These are phyloP conservation scores for Rhizopogon roseolus DNA, from an alignment of 768 basidiomycete genomes.

Conservation along the genomic window DNA sequence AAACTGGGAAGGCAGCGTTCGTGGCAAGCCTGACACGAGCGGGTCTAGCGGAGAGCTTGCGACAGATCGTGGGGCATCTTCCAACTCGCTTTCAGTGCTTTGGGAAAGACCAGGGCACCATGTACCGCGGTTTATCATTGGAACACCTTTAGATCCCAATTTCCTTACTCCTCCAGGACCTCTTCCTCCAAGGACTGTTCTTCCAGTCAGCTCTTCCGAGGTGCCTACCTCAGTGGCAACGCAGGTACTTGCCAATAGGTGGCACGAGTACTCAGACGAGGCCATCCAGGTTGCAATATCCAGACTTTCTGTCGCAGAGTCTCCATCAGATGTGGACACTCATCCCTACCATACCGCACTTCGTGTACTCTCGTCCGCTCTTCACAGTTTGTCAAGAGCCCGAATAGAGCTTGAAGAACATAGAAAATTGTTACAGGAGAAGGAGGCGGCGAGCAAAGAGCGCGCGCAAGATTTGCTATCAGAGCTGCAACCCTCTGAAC, in stretches of 20 bases:
- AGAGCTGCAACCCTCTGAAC: slow-evolving; percentile 56
- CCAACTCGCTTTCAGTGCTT: slow-evolving; percentile 34
- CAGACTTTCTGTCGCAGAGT: slow-evolving; percentile 37
- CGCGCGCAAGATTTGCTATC: slow-evolving; percentile 53
- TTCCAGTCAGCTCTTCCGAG: slow-evolving; percentile 10
- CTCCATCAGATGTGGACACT: slow-evolving; percentile 38
- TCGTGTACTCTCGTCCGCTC: slow-evolving; percentile 64
- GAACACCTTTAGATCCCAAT: slow-evolving; percentile 28
- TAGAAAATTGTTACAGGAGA: slow-evolving; percentile 49
- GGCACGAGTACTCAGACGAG: slow-evolving; percentile 78
- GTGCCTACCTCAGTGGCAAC: slow-evolving; percentile 24
- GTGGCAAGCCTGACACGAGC: slow-evolving; percentile 40
- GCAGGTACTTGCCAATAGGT: slow-evolving; percentile 60
- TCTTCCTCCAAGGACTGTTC: slow-evolving; percentile 8
- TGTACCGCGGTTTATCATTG: slow-evolving; percentile 35
- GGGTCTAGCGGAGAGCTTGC: slow-evolving; percentile 16
- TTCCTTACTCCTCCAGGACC: slow-evolving; percentile 33
- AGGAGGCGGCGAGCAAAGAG: slow-evolving; percentile 45
- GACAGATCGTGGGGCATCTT: slow-evolving; percentile 24
- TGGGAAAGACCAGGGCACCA: slow-evolving; percentile 33
- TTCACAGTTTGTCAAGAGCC: slow-evolving; percentile 51
- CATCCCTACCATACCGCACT: slow-evolving; percentile 67
- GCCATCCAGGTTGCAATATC: slow-evolving; percentile 64
- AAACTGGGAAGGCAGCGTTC: slow-evolving; percentile 52
- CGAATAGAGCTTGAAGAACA: slow-evolving; percentile 63